These are phyloP conservation scores for Lophiotrema nucula DNA, from an alignment of 495 filamentous ascomycete species.

Conservation along the genomic window DNA sequence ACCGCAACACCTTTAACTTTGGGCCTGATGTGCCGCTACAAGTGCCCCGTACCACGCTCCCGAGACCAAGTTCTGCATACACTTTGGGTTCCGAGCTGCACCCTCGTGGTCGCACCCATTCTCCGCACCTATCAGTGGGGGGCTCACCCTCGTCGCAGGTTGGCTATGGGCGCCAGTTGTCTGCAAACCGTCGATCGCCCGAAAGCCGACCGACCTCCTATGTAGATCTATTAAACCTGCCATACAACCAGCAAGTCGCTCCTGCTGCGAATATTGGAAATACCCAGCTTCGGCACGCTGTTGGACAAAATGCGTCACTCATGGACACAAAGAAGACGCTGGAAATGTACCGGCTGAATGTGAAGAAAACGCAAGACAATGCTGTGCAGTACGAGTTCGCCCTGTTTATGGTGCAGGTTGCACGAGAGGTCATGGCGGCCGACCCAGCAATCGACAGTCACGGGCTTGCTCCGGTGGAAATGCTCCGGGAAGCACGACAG, in stretches of 20 bases:
- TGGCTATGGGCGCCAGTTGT: conserved; percentile 33
- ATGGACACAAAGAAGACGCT: conserved; percentile 87
- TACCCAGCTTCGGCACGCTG: conserved; percentile 66
- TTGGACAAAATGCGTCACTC: conserved; percentile 85
- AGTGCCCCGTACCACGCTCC: conserved; percentile 51
- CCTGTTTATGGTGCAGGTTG: conserved; percentile 83
- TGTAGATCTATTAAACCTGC: conserved; percentile 77
- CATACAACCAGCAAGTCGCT: conserved; percentile 83
- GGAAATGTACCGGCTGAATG: conserved; percentile 94
- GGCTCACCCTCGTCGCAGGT: conserved; percentile 45
- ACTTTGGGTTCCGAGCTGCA: conserved; percentile 67
- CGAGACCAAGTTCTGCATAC: conserved; percentile 69
- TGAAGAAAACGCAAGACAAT: conserved; percentile 92
- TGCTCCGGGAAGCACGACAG: conserved; percentile 81
- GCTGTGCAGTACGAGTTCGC: conserved; percentile 92
- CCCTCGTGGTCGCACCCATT: conserved; percentile 59
- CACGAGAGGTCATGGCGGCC: conserved; percentile 60
- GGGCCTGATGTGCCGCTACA: conserved; percentile 27
- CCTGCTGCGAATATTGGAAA: conserved; percentile 75
- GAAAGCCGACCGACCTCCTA: conserved; percentile 78
- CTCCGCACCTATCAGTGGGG: conserved; percentile 49
- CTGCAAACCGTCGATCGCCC: conserved; percentile 56
- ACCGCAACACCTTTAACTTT: conserved; percentile 15
- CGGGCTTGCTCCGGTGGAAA: conserved; percentile 51
- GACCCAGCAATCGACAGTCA: conserved; percentile 16